phyloP scores from a whole-genome alignment of 2,329 filamentous ascomycete genomes.

The Ophiosphaerella korrae region DNA sequence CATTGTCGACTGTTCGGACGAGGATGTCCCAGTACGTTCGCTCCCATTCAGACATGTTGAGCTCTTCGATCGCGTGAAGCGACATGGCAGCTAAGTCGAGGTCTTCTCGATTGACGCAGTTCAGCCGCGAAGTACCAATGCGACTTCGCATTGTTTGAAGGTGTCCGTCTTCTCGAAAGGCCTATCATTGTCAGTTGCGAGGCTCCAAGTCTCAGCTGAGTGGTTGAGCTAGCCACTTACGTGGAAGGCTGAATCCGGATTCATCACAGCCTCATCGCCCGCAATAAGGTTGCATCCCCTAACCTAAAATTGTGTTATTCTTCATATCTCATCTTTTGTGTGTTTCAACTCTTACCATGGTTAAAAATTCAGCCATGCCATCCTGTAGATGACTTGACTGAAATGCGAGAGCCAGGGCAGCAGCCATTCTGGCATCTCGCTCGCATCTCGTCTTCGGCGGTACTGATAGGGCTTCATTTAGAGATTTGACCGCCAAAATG shows the following conservation, averaged over 20 bases:
- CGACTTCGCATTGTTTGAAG: slow-evolving; percentile 38
- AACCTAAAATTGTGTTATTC: slow-evolving; percentile 17
- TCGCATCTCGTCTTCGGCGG: slow-evolving; percentile 39
- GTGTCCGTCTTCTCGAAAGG: slow-evolving; percentile 41
- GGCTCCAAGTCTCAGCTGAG: background rate
- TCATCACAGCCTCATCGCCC: slow-evolving; percentile 24
- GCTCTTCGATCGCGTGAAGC: slow-evolving; percentile 27
- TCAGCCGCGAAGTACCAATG: slow-evolving; percentile 22
- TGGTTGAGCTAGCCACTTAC: slow-evolving; percentile 16
- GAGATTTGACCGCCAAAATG: slow-evolving; percentile 63
- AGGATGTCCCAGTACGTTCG: slow-evolving; percentile 33
- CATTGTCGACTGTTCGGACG: slow-evolving; percentile 30
- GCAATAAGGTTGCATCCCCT: slow-evolving; percentile 46
- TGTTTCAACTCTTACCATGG: slow-evolving; percentile 19
- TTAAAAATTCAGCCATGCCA: slow-evolving; percentile 44
- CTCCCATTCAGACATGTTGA: slow-evolving; percentile 38
- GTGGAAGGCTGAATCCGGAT: slow-evolving; percentile 35
- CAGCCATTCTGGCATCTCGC: slow-evolving; percentile 45
- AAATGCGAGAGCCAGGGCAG: slow-evolving; percentile 44
- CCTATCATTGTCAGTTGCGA: slow-evolving; percentile 16
- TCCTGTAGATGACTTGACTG: slow-evolving; percentile 47
- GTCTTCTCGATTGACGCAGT: slow-evolving; percentile 28
- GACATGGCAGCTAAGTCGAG: slow-evolving; percentile 40
- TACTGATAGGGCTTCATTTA: slow-evolving; percentile 46
- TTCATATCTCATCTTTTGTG: background rate